These are phyloP conservation scores for Citrullus amarus DNA, from an alignment of 306 rosid species.

Conservation along the genomic window DNA sequence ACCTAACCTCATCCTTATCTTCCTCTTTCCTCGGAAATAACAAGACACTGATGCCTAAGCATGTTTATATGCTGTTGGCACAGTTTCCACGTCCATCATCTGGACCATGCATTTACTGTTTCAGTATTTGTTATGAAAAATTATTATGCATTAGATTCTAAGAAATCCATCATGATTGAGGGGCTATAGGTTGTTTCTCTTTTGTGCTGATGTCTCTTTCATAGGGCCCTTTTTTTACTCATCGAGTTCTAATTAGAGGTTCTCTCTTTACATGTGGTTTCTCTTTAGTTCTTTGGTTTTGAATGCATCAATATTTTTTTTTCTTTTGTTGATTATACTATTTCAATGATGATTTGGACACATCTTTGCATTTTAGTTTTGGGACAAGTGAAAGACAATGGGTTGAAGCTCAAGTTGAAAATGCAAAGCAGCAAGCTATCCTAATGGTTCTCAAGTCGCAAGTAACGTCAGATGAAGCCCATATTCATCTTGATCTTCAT, in stretches of 20 bases:
- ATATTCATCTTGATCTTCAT: slow-evolving; percentile 92
- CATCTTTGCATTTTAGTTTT: slow-evolving; percentile 44
- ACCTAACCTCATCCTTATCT: not conserved
- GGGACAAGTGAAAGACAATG: slow-evolving; percentile 99
- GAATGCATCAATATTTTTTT: not conserved
- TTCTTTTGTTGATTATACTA: not conserved
- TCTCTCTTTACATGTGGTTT: not conserved
- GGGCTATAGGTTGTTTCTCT: not conserved
- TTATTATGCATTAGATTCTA: not conserved
- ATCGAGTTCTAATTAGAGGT: not conserved
- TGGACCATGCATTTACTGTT: not conserved
- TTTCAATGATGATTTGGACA: slow-evolving; percentile 3
- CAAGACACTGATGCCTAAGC: not conserved
- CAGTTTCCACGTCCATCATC: not conserved
- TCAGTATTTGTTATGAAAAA: not conserved
- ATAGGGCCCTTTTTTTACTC: not conserved
- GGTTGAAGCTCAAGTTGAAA: slow-evolving; percentile 99
- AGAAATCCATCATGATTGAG: not conserved
- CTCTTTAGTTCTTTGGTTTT: not conserved
- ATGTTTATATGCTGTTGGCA: not conserved
- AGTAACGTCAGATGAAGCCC: slow-evolving; percentile 93
- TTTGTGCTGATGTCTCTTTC: not conserved
- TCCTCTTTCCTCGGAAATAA: not conserved
- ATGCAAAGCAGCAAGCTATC: slow-evolving; percentile 91
- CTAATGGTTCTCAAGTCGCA: slow-evolving; percentile 72